A percentile compares a stretch with the other conserved stretches of the same genome.
Conservation (phyloP, 352 stramenopile species). For the Pythium aristosporum region DNA sequence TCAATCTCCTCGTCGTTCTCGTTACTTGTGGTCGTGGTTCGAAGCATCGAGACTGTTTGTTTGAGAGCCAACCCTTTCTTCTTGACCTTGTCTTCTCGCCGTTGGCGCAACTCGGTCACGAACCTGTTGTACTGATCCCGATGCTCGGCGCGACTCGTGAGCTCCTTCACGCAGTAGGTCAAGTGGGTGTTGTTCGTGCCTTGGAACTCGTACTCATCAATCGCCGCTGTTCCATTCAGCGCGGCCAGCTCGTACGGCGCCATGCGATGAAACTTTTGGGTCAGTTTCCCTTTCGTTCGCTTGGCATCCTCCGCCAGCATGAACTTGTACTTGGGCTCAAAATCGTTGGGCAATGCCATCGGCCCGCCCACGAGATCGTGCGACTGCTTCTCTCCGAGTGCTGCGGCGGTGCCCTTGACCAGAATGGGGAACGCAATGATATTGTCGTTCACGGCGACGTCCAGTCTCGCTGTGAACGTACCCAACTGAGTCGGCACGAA, state of each 20-base stretch:
- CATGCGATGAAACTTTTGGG: conserved; percentile 50
- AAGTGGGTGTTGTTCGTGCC: conserved; percentile 84
- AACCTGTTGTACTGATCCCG: conserved; percentile 70
- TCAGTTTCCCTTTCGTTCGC: conserved; percentile 51
- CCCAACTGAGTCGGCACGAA: conserved; percentile 89
- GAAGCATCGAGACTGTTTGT: conserved; percentile 44
- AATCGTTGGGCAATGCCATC: conserved; percentile 78
- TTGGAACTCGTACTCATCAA: conserved; percentile 82
- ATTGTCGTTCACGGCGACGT: conserved; percentile 46
- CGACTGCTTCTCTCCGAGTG: conserved; percentile 36
- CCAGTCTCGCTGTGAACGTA: conserved; percentile 49
- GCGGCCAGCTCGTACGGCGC: conserved; percentile 62
- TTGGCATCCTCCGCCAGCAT: conserved; percentile 76
- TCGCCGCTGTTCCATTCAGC: conserved; percentile 62
- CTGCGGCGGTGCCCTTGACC: conserved; percentile 63
- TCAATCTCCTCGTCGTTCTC: conserved; percentile 33
- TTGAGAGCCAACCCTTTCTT: conserved; percentile 39
- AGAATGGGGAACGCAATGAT: conserved; percentile 56
- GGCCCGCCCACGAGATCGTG: conserved; percentile 53
- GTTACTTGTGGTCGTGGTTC: conserved; percentile 38
- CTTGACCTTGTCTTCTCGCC: conserved; percentile 32
- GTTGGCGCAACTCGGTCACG: conserved; percentile 40
- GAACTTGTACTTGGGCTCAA: conserved; percentile 89
- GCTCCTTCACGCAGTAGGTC: conserved; percentile 85
- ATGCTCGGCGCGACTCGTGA: conserved; percentile 66